Base-by-base conservation (phyloP, 208 protist species). In the Trypanosoma lewisi region DNA sequence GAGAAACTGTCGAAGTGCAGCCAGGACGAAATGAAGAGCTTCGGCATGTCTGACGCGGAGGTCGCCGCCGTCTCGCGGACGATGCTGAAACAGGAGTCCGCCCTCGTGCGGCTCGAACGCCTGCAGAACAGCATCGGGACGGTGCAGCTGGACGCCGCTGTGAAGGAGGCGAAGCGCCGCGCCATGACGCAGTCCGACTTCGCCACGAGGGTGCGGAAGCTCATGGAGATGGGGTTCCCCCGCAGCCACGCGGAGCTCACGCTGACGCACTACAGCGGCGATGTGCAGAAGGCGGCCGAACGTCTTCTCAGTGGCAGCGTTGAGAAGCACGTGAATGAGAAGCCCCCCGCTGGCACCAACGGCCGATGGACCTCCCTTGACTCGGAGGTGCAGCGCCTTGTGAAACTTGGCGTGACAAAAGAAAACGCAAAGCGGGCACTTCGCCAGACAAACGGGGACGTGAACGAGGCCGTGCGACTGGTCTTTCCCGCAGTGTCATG, bases 251-350 rank as follows among this genome's bases (percentile, higher is more conserved):
- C 67, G 27, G 77, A 78, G 27, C 63, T 87, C 1, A 70, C 80
- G 4, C 69, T 92, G 21, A 86, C 85, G 12, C 88, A 91, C 65
- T 92, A 91, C 73, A 88, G 89, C 75, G 83, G 82, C 52, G 78
- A 91, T 39, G 78, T 91, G 49, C 62, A 94, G 60, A 83, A 81
- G 67, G 72, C 82, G 0, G 80, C 78, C 4, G 77, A 75, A 0
- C 82, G 82, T 14, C 75, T 92, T 7, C 58, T 95, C 42, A 78
- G 75, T 52, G 82, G 80, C 42, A 63, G 67, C 39, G 84, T 91
- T 21, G 57, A 53, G 36, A 74, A 74, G 50, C 78, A 89, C 53
- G 61, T 68, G 3, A 63, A 70, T n/a, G 51, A 34, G 66, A 31
- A 39, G 6, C 58, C 66, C 16, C 37, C 56, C 16, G 4, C 1